Conservation (phyloP, 805 yeast genomes). For the Helenozyma baotianmanensis region DNA sequence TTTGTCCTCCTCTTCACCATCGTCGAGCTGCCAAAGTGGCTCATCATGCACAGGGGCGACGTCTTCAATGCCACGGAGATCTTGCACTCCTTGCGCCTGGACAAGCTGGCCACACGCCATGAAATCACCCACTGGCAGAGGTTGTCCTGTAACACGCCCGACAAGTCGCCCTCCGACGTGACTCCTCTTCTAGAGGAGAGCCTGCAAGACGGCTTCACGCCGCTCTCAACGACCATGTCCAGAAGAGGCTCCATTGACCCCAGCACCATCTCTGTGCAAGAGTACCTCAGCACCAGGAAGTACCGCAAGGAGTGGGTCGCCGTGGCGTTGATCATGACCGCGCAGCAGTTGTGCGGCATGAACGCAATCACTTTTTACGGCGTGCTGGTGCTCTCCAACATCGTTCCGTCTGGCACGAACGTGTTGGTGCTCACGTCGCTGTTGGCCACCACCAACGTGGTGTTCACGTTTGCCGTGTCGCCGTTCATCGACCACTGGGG, state of each 20-base stretch:
- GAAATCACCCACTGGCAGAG: slow-evolving; percentile 38
- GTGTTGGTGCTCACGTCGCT: slow-evolving; percentile 16
- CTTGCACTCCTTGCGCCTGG: slow-evolving; percentile 26
- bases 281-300: slow-evolving; percentile 17
- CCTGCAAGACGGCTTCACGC: slow-evolving; percentile 3
- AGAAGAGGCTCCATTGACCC: slow-evolving; percentile 30
- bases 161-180: not conserved
- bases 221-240: slow-evolving; percentile 11
- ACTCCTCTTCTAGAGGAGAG: slow-evolving; percentile 3
- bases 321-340: slow-evolving; percentile 31
- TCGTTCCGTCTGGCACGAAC: slow-evolving; percentile 11
- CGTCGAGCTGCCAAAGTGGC: slow-evolving; percentile 41
- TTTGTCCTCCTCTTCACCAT: slow-evolving; percentile 30
- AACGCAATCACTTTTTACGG: slow-evolving; percentile 24
- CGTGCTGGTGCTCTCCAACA: slow-evolving; percentile 15
- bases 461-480: slow-evolving; percentile 12
- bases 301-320: slow-evolving; percentile 27
- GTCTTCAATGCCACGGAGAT: slow-evolving; percentile 24
- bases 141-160: slow-evolving; percentile 14
- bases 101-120: slow-evolving; percentile 23
- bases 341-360: slow-evolving; percentile 31
- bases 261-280: slow-evolving; percentile 15
- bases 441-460: slow-evolving; percentile 16
- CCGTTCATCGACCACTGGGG: slow-evolving; percentile 18
- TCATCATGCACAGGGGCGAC: slow-evolving; percentile 28